Percentiles rank a stretch among this genome's conserved stretches.
Evolutionary conservation across 164 flowering plant genomes (phyloP).

Genomic region (Vitis rotundifolia): DNA sequence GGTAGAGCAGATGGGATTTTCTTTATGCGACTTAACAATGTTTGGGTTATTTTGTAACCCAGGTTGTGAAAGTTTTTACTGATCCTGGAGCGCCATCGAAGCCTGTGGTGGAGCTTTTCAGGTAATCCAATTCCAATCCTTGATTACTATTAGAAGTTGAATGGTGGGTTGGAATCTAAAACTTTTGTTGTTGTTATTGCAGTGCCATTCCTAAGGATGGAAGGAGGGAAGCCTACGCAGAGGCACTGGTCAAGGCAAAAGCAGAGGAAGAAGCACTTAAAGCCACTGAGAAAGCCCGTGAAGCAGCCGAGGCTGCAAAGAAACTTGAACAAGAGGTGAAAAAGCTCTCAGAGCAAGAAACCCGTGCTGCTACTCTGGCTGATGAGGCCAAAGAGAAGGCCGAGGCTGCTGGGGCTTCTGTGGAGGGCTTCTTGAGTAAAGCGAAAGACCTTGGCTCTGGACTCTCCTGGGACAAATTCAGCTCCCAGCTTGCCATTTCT

Average conservation of each 20-base stretch:
- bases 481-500: slow-evolving; percentile 54
- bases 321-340: slow-evolving; percentile 58
- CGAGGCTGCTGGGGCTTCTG: slow-evolving; percentile 58
- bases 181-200: too few relatives aligned
- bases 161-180: too few relatives aligned
- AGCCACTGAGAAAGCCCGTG: slow-evolving; percentile 63
- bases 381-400: slow-evolving; percentile 70
- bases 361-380: slow-evolving; percentile 48
- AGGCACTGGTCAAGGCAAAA: slow-evolving; percentile 63
- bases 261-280: slow-evolving; percentile 74
- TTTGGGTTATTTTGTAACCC: slow-evolving; percentile 2
- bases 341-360: slow-evolving; percentile 57
- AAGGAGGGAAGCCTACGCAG: slow-evolving; percentile 79
- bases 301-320: slow-evolving; percentile 63
- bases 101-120: slow-evolving; percentile 65
- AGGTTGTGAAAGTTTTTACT: slow-evolving; percentile 84
- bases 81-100: slow-evolving; percentile 70
- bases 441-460: slow-evolving; percentile 62
- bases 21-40: too few relatives aligned
- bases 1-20: too few relatives aligned
- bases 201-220: slow-evolving; percentile 90
- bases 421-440: slow-evolving; percentile 49
- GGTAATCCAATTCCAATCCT: slow-evolving; percentile 38
- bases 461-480: slow-evolving; percentile 70
- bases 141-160: too few relatives aligned